Percentiles rank a stretch among this genome's conserved stretches.
phyloP scores from a whole-genome alignment of 352 stramenopile genomes.

The Aphanomyces cochlioides region DNA sequence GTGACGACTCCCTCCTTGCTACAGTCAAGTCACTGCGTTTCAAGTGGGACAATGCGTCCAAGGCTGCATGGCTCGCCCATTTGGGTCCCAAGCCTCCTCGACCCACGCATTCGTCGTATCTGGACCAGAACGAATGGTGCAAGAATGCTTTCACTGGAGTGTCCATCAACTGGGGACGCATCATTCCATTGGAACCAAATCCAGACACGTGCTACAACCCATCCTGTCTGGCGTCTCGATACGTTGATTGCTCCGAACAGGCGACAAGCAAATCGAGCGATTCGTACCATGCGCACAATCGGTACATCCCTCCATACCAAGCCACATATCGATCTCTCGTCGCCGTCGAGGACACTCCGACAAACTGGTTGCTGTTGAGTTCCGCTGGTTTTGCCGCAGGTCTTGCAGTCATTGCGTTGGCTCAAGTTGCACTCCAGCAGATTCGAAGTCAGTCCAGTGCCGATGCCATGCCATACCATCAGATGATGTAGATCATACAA shows the following conservation, averaged over 20 bases:
- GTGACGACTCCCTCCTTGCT: too few species aligned
- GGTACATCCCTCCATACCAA: slow-evolving; percentile 5
- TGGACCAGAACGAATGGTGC: neutral
- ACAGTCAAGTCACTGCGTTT: too few species aligned
- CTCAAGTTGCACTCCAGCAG: slow-evolving; percentile 5
- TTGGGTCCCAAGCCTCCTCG: neutral
- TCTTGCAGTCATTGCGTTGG: slow-evolving; percentile 12
- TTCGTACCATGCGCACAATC: neutral
- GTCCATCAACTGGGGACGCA: neutral
- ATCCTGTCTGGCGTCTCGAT: slow-evolving; percentile 23
- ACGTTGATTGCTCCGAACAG: slow-evolving; percentile 17
- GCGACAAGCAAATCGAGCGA: neutral
- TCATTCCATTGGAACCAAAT: slow-evolving; percentile 12
- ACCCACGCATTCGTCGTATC: neutral
- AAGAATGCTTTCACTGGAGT: neutral
- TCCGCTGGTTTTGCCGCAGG: slow-evolving; percentile 5
- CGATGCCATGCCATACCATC: neutral
- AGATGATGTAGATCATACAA: slow-evolving; percentile 4
- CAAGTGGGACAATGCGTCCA: too few species aligned
- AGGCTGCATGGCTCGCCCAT: too few species aligned
- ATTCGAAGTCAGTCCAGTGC: neutral
- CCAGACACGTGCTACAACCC: slow-evolving; percentile 22
- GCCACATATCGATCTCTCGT: neutral
- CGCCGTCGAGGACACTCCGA: neutral
- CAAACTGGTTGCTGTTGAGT: neutral